phyloP scores from a whole-genome alignment of 164 flowering plant genomes.

The Vitis amurensis region DNA sequence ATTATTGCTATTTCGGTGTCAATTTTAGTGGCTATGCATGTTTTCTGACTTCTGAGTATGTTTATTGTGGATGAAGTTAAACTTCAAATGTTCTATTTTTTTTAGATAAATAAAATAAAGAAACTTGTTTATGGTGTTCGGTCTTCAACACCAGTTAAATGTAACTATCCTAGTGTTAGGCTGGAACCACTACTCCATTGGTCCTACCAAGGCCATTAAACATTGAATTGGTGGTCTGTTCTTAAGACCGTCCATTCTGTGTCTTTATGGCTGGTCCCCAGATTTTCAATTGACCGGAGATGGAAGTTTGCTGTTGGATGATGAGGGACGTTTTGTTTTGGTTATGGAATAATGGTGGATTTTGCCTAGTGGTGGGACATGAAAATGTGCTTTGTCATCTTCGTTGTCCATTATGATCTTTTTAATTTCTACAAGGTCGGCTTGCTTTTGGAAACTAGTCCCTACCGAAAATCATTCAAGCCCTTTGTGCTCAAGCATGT shows the following conservation, averaged over 20 bases:
- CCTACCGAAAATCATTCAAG: constrained; percentile 3
- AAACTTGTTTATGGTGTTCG: too few relatives aligned
- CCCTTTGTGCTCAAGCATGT: background rate
- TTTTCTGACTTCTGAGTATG: constrained; percentile 5
- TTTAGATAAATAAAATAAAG: too few relatives aligned
- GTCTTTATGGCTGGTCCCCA: constrained; percentile 2
- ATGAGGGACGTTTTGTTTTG: background rate
- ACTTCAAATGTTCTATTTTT: background rate
- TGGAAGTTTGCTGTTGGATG: background rate
- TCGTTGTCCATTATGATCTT: background rate
- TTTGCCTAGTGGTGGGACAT: constrained; percentile 2
- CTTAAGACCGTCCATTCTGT: background rate
- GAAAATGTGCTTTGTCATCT: background rate
- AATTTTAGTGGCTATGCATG: constrained; percentile 6
- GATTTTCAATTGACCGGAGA: background rate
- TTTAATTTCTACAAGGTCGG: background rate
- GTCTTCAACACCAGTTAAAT: background rate
- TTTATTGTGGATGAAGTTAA: background rate
- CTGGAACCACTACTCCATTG: background rate
- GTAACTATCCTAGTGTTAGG: background rate
- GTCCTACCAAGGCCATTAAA: constrained; percentile 11
- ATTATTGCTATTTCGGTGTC: constrained; percentile 2
- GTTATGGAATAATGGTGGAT: background rate
- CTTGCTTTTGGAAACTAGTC: constrained; percentile 1
- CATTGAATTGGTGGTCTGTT: constrained; percentile 1